phyloP scores from a whole-genome alignment of 768 basidiomycete species.

The Tulasnella sp. region DNA sequence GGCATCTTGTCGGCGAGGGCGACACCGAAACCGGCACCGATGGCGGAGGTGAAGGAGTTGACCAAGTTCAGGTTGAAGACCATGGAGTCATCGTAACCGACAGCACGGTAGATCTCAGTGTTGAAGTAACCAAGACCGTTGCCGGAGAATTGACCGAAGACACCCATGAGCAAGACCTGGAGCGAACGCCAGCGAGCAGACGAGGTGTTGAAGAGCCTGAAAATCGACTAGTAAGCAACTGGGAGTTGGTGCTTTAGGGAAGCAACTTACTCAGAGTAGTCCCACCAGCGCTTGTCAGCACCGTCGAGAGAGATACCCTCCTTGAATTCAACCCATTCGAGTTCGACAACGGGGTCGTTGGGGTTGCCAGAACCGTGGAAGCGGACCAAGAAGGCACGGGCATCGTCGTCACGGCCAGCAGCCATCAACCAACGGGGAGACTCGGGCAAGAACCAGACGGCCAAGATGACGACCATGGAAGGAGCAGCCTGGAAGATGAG shows the following conservation, averaged over 20 bases:
- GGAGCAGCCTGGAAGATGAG: conserved; percentile 53
- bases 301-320: conserved; percentile 50
- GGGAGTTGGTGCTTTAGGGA: neutral
- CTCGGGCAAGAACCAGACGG: conserved; percentile 40
- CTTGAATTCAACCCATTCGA: conserved; percentile 54
- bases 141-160: conserved; percentile 58
- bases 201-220: conserved; percentile 42
- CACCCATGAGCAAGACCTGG: conserved; percentile 53
- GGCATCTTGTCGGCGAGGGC: conserved; percentile 38
- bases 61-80: conserved; percentile 41
- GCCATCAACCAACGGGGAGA: conserved; percentile 56
- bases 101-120: conserved; percentile 36
- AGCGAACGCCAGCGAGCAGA: conserved; percentile 48
- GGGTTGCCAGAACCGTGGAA: conserved; percentile 54
- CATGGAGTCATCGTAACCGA: conserved; percentile 33
- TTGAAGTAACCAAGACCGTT: conserved; percentile 51
- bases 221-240: neutral
- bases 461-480: conserved; percentile 40
- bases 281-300: conserved; percentile 56
- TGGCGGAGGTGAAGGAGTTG: conserved; percentile 38
- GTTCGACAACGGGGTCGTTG: conserved; percentile 49
- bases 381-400: conserved; percentile 47
- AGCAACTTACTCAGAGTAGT: conserved; percentile 46
- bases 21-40: conserved; percentile 39
- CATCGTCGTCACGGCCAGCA: conserved; percentile 50